A percentile compares a stretch with the other conserved stretches of the same genome.
Evolutionary conservation across 2,329 filamentous ascomycete species (phyloP).

Genomic region (Rhynchosporium secalis): DNA sequence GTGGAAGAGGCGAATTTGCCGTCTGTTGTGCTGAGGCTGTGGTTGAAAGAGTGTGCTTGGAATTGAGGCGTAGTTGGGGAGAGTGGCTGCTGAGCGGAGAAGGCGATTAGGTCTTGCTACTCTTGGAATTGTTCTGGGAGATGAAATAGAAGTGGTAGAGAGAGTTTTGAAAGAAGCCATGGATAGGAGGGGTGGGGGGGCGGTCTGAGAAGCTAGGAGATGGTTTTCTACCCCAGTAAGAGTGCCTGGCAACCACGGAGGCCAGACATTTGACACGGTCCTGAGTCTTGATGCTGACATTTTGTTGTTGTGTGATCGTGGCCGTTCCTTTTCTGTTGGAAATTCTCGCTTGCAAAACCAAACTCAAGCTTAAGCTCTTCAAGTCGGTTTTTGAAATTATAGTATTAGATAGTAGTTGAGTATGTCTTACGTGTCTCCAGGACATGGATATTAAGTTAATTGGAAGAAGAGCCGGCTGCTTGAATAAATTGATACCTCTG

Average conservation of each 20-base stretch:
- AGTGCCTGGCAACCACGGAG: slow-evolving; percentile 24
- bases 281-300: slow-evolving; percentile 18
- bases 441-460: neutral
- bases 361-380: neutral
- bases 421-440: slow-evolving; percentile 2
- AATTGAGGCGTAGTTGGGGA: slow-evolving; percentile 1
- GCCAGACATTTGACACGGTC: slow-evolving; percentile 24
- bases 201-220: slow-evolving; percentile 10
- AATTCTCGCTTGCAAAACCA: neutral
- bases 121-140: neutral
- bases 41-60: slow-evolving; percentile 6
- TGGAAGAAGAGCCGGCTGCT: neutral
- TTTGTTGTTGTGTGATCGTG: neutral
- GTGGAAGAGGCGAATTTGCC: slow-evolving; percentile 7
- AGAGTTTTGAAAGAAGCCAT: slow-evolving; percentile 19
- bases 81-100: slow-evolving; percentile 2
- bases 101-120: slow-evolving; percentile 9
- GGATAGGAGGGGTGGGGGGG: slow-evolving; percentile 19
- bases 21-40: slow-evolving; percentile 4
- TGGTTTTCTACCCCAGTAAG: slow-evolving; percentile 19
- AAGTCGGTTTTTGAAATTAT: neutral
- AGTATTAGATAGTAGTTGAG: neutral
- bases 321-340: neutral
- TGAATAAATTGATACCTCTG: neutral
- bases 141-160: neutral